Evolutionary conservation across 2,329 filamentous ascomycete species (phyloP), one percentile per base, ranked within the genome.

Genomic region (Ascochyta clinopodiicola): DNA sequence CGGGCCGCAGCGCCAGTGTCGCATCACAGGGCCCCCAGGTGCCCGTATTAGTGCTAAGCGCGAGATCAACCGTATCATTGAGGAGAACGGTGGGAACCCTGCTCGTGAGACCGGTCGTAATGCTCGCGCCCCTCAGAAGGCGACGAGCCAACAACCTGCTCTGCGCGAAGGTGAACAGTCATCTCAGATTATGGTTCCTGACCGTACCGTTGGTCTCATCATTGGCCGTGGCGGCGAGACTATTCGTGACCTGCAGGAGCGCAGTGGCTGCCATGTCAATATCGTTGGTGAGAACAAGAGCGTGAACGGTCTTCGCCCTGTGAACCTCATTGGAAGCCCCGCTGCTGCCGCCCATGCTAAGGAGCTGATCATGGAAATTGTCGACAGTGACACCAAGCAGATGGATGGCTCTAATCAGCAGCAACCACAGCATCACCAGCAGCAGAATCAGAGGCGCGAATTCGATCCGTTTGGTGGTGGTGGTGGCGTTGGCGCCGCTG

Each of bases 191-290:
- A 95, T 96, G 90, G 92, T 96, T 17, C 92, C 92, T 42, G 92
- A 96, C 77, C 88, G 92, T 68, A 96, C 92, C 8, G 92, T 96
- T 57, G 92, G 92, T 46, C 81, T 96, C 40, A 96, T 96, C 66
- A 96, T 96, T 71, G 92, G 92, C n/a, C 89, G 92, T 64, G 91
- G 91, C 36, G 92, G 92, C 56, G 92, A 96, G 78, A 96, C 92
- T 1, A 96, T 96, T 68, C 88, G 92, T 70, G 92, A 96, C 72
- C 82, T 96, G 22, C 93, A 96, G 77, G 92, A 96, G 75, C 85
- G 91, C 59, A 95, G 90, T 67, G 91, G 90, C n/a, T 96, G 92
- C 74, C 93, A 96, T 75, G 92, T 96, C 74, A 96, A 96, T 75
- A 96, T 96, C 69, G 91, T 96, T 36, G 90, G 90, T 67, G 92